phyloP scores from a whole-genome alignment of 2,329 filamentous ascomycete species.

The Colletotrichum sp. region DNA sequence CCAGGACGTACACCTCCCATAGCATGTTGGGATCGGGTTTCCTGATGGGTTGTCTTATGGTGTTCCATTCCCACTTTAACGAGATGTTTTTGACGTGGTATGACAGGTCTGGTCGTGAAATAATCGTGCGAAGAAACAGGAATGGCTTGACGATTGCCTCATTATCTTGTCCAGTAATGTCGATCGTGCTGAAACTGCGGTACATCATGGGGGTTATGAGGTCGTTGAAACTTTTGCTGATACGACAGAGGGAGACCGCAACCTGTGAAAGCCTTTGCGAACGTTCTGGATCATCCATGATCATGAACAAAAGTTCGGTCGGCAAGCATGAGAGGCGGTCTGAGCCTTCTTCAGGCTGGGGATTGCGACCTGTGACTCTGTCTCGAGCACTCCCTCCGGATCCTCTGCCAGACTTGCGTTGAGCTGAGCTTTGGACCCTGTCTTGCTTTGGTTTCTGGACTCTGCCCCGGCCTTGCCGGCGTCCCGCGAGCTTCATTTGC shows the following conservation, averaged over 20 bases:
- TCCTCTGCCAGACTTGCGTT: not conserved
- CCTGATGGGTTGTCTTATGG: rapidly evolving
- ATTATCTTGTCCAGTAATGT: not conserved
- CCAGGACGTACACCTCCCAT: not conserved
- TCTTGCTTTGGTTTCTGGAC: not conserved
- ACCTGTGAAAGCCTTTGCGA: not conserved
- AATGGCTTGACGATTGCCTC: not conserved
- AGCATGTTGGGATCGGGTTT: not conserved
- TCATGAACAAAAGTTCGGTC: not conserved
- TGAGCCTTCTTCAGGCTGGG: not conserved
- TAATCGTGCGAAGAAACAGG: not conserved
- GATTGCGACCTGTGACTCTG: not conserved
- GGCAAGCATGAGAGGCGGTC: not conserved
- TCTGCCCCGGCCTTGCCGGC: not conserved
- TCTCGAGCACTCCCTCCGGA: not conserved
- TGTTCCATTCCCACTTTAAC: not conserved
- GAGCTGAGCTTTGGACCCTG: not conserved
- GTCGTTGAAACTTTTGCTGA: not conserved
- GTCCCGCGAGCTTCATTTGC: not conserved
- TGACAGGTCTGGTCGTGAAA: not conserved
- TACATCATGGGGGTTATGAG: not conserved
- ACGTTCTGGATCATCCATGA: not conserved
- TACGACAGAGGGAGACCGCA: not conserved
- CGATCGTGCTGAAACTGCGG: not conserved
- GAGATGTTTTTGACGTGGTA: not conserved